Evolutionary conservation across 2,329 filamentous ascomycete genomes (phyloP), one percentile per base, ranked within the genome.

Genomic region (Microcera coccophila): DNA sequence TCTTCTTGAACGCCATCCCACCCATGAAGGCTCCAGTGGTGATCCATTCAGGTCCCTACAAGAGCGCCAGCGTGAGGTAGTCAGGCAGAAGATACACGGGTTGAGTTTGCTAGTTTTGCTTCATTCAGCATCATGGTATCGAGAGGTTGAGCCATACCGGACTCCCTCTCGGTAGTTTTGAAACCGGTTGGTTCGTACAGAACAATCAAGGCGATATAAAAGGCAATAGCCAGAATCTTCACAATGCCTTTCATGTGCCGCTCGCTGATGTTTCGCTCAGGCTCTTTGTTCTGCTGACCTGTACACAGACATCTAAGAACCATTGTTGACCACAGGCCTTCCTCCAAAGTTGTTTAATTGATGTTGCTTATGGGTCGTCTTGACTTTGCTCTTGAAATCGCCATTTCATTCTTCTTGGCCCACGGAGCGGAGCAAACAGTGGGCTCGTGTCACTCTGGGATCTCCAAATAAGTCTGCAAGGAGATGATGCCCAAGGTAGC

Each of bases 71-170:
- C 0, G 86, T 77, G 18, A 89, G 59, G 57, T 90, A 85, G 48
- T 87, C 81, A 0, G 87, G 81, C 4, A 88, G 55, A 3, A 91
- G 71, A 12, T 88, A 75, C 4, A 82, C 82, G 12, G 79, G 78
- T 63, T 90, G 86, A 8, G 83, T 79, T 54, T 87, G 74, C 86
- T 86, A 90, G 7, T 37, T 76, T 68, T 26, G 74, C 74, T 44
- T 74, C 74, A 43, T 84, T 85, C 1, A 85, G 83, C 70, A 89
- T 88, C 86, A 91, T 93, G 31, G 86, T 84, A 63, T 94, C 88
- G 35, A 94, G 79, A 7, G 94, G 71, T 48, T 89, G 85, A 4
- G 85, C 84, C 75, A 93, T 89, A 24, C 87, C 88, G 14, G 81
- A 68, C 66, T 94, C 88, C 39, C 88, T 72, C 65, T 94, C 88